Conservation (phyloP, 441 rosid genomes). For the Corymbia calophylla region DNA sequence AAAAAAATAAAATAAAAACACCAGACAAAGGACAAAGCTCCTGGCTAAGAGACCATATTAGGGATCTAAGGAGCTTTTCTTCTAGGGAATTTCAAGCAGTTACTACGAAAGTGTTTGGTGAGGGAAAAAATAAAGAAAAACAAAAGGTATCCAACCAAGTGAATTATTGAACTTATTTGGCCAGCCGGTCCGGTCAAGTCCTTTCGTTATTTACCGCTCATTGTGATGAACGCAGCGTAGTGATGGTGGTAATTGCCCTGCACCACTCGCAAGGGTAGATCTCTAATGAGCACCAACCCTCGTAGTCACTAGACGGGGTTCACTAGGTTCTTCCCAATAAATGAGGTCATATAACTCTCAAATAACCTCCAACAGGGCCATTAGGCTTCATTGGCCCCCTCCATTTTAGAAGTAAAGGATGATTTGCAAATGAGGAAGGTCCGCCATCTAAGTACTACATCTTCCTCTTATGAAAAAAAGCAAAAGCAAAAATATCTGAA, state of each 20-base stretch:
- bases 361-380: not conserved
- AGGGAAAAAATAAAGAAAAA: not conserved
- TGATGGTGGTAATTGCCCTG: not conserved
- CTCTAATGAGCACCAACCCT: not conserved
- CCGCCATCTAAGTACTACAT: not conserved
- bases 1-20: not conserved
- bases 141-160: not conserved
- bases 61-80: not conserved
- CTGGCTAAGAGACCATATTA: not conserved
- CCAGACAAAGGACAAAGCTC: not conserved
- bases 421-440: not conserved
- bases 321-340: not conserved
- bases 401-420: not conserved
- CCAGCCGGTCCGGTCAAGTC: not conserved
- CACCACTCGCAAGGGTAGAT: not conserved
- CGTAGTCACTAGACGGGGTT: not conserved
- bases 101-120: not conserved
- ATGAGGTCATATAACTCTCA: not conserved
- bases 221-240: not conserved
- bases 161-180: not conserved
- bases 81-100: not conserved
- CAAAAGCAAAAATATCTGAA: not conserved
- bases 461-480: not conserved
- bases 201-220: not conserved
- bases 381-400: not conserved